These are phyloP conservation scores for Colletotrichum sp. DNA, from an alignment of 2,329 filamentous ascomycete genomes.

Conservation along the genomic window DNA sequence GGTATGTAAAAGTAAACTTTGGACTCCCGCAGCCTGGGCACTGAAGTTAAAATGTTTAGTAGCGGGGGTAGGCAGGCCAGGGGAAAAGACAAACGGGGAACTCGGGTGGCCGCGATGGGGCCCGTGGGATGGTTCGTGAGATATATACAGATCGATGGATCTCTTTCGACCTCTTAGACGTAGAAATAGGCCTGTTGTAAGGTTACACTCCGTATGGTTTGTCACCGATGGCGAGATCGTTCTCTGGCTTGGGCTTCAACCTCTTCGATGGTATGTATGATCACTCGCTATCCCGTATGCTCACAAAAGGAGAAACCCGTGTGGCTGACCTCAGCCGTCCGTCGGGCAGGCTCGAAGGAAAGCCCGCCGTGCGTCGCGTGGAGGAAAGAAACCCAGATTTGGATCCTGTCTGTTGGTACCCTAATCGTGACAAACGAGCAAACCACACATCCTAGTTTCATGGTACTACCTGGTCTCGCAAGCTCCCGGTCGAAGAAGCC, in stretches of 20 bases:
- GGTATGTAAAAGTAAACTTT: background rate
- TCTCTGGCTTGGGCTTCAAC: background rate
- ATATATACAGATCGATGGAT: background rate
- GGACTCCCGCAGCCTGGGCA: background rate
- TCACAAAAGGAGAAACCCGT: background rate
- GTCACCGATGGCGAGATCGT: background rate
- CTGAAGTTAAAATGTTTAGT: background rate
- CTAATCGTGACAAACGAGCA: background rate
- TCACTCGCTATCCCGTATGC: background rate
- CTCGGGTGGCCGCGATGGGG: background rate
- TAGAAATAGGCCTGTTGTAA: background rate
- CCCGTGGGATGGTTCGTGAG: background rate
- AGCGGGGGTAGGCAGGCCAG: background rate
- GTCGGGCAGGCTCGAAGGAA: background rate
- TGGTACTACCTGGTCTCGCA: background rate
- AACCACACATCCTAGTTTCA: background rate
- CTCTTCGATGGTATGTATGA: background rate
- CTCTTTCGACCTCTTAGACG: background rate
- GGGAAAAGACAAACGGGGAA: background rate
- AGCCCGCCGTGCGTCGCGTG: background rate
- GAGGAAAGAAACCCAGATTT: background rate
- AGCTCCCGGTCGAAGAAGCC: background rate
- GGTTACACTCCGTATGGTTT: background rate
- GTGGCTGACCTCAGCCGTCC: background rate
- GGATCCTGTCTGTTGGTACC: background rate